Base-by-base conservation (phyloP, 2,329 filamentous ascomycete species). In the Triangularia verruculosa region DNA sequence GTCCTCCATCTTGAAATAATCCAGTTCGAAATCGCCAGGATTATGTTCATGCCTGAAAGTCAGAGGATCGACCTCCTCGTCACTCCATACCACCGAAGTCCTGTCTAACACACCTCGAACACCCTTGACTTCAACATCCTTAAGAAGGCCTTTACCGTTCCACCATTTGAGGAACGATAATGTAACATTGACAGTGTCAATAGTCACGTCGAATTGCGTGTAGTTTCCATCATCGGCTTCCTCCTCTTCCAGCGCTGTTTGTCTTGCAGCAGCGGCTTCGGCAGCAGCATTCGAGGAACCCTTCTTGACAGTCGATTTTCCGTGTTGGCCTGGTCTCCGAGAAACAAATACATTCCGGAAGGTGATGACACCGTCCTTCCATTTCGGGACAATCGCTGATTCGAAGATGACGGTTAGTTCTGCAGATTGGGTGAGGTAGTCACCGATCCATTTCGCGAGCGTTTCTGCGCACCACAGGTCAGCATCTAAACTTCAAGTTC, bases 111-210 rank as follows among this genome's bases (percentile, higher is more conserved):
- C 92, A 22, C 95, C 95, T 64, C 95, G 86, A 28, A 99, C 91
- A 4, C 95, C 95, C 73, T 93, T 95, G 59, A 99, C 89, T 73
- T 97, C 93, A 51, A 99, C 95, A 73, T 98, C 92, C 70, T 91
- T 89, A 8, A 99, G 80, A 5, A 96, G 83, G 0, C 95, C 95
- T 75, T 94, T 97, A 22, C 95, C 94, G 70, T 97, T 98, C 86
- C 96, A 96, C 95, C 95, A 99, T 74, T 97, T 98, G n/a, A 93
- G 84, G 70, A 99, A 98, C 0, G 95, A 99, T 25, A 99, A 77
- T 0, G 94, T 98, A 51, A 99, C 94, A 72, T 99, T 97, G 66
- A 99, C 92, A 0, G 92, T 96, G 67, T 95, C 92, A 64, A 99
- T 92, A 0, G 93, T 97, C 15, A 99, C 82, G 72, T 99, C 95